Conservation (phyloP, 148 eudicot genomes). For the Silene latifolia region DNA sequence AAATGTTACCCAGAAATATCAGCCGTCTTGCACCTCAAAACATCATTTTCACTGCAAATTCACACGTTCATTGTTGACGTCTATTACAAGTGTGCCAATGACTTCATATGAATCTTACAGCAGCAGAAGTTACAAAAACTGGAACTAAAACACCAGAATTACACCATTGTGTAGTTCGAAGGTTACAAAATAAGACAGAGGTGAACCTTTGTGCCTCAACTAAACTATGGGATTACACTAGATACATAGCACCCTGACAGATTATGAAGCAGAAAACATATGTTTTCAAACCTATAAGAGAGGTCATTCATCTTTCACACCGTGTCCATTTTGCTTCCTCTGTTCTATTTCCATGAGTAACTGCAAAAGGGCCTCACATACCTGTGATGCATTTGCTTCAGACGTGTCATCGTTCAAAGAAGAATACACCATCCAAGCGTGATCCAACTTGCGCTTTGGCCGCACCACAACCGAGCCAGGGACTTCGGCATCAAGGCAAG, state of each 20-base stretch:
- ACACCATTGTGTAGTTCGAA: background rate
- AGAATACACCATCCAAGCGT: slow-evolving; percentile 98
- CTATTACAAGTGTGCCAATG: background rate
- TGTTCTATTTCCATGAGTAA: slow-evolving; percentile 75
- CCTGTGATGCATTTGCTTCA: slow-evolving; percentile 80
- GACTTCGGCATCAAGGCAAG: slow-evolving; percentile 94
- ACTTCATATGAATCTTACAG: background rate
- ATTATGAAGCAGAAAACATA: background rate
- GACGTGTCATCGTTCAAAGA: slow-evolving; percentile 62
- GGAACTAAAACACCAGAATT: background rate
- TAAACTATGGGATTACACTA: background rate
- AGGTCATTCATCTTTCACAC: slow-evolving; percentile 48
- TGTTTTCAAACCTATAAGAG: background rate
- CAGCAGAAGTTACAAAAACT: background rate
- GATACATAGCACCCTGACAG: background rate
- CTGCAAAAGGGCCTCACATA: slow-evolving; percentile 81
- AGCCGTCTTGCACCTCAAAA: background rate
- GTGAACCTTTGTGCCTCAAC: background rate
- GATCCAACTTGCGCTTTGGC: slow-evolving; percentile 79
- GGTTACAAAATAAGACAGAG: slow-evolving; percentile 3
- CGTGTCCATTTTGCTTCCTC: slow-evolving; percentile 40
- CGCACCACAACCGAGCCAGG: slow-evolving; percentile 92
- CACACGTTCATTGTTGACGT: background rate
- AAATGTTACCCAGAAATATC: background rate
- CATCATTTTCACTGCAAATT: background rate